Percentiles rank a stretch among this genome's conserved stretches.
Evolutionary conservation across 139 green algal genomes (phyloP).

Genomic region (Tetraselmis striata): DNA sequence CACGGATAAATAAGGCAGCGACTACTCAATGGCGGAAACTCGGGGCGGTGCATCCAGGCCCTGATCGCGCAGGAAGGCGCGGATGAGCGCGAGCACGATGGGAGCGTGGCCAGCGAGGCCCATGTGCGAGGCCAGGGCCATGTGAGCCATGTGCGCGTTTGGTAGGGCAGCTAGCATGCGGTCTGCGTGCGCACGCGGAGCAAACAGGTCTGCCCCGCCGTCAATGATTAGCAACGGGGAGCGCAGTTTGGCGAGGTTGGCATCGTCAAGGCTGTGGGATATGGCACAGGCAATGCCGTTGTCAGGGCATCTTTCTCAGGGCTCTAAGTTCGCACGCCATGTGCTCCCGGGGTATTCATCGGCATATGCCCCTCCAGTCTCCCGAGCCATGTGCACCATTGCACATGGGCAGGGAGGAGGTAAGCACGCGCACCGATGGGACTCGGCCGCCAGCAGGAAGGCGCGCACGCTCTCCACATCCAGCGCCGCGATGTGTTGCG

Average conservation of each 20-base stretch:
- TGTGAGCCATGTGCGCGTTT: background rate
- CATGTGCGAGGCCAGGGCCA: background rate
- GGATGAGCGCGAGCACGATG: background rate
- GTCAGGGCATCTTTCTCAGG: too few relatives aligned
- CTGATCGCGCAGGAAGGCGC: background rate
- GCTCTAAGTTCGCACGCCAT: too few relatives aligned
- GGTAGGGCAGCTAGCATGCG: background rate
- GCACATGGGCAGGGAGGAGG: background rate
- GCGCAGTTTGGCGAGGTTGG: background rate
- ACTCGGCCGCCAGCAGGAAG: background rate
- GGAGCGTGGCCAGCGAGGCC: background rate
- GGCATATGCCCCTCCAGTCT: too few relatives aligned
- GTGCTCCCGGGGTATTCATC: too few relatives aligned
- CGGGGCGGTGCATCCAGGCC: too few relatives aligned
- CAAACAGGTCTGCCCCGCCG: background rate
- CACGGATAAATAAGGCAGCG: too few relatives aligned
- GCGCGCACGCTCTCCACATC: background rate
- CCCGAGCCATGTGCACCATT: too few relatives aligned
- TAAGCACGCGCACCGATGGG: background rate
- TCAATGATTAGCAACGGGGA: background rate
- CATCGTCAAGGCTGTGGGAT: background rate
- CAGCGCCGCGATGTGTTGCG: background rate
- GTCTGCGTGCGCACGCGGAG: background rate
- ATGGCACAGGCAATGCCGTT: too few relatives aligned
- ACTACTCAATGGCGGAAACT: too few relatives aligned